phyloP scores from a whole-genome alignment of 225 moss, liverwort and hornwort genomes.

The Pseudisothecium myosuroides region DNA sequence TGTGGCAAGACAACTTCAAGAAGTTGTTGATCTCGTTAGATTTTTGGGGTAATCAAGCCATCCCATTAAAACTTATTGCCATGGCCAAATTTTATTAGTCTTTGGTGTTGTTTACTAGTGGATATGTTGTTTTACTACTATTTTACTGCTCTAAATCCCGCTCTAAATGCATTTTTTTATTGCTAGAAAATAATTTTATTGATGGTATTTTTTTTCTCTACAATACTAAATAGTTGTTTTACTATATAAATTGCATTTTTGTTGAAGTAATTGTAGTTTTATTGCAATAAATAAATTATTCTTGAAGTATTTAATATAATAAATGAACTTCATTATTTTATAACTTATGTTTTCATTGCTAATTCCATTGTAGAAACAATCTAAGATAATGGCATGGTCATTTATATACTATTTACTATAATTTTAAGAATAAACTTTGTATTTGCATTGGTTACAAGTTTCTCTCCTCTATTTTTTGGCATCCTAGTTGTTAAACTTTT shows the following conservation, averaged over 20 bases:
- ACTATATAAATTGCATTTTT: too few relatives aligned
- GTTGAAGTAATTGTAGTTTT: neutral
- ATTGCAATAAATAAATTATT: neutral
- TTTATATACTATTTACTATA: neutral
- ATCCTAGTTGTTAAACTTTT: neutral
- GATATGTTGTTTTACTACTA: rapidly evolving
- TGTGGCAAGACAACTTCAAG: neutral
- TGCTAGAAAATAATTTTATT: neutral
- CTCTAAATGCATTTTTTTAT: too few relatives aligned
- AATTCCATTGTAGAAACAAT: neutral
- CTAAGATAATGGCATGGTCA: too few relatives aligned
- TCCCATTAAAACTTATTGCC: neutral
- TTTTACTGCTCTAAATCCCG: neutral
- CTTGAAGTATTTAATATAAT: neutral
- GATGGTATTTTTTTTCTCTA: neutral
- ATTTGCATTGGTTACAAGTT: neutral
- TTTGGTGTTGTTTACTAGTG: neutral
- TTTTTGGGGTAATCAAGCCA: neutral
- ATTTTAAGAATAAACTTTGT: too few relatives aligned
- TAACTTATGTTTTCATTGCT: rapidly evolving
- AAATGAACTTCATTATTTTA: neutral
- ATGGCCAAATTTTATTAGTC: neutral
- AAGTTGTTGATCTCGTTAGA: rapidly evolving
- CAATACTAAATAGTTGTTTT: too few relatives aligned
- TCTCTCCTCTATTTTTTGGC: neutral